Conservation (phyloP, 257 asterid genomes). For the Capsicum rhomboideum region DNA sequence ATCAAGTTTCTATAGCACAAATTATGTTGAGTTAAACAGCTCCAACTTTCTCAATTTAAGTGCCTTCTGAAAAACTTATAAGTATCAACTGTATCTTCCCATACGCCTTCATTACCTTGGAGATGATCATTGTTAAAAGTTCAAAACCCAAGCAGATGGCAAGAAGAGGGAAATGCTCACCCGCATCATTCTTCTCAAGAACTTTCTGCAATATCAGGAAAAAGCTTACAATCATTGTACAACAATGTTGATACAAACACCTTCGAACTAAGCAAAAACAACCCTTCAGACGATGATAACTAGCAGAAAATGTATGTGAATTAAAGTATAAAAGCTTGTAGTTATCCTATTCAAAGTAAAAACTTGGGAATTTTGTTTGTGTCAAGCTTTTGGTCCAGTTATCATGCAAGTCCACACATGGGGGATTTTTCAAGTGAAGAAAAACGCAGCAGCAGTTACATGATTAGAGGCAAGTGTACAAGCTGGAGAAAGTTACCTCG, state of each 20-base stretch:
- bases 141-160: slow-evolving; percentile 98
- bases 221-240: background rate
- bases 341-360: background rate
- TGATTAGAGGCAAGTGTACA: background rate
- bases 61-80: background rate
- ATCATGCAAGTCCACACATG: background rate
- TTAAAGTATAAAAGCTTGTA: background rate
- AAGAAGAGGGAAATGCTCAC: slow-evolving; percentile 81
- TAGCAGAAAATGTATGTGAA: background rate
- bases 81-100: background rate
- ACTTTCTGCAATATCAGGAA: slow-evolving; percentile 41
- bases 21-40: background rate
- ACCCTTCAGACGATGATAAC: background rate
- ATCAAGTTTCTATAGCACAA: background rate
- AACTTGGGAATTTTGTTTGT: background rate
- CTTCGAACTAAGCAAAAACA: background rate
- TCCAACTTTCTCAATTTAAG: background rate
- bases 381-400: background rate
- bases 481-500: slow-evolving; percentile 37
- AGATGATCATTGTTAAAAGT: slow-evolving; percentile 71
- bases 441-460: background rate
- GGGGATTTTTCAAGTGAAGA: background rate
- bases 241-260: background rate
- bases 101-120: slow-evolving; percentile 44
- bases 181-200: slow-evolving; percentile 75